Percentiles rank a stretch among this genome's conserved stretches.
phyloP scores from a whole-genome alignment of 1,284 basidiomycete genomes.

The Heliocybe sulcata region DNA sequence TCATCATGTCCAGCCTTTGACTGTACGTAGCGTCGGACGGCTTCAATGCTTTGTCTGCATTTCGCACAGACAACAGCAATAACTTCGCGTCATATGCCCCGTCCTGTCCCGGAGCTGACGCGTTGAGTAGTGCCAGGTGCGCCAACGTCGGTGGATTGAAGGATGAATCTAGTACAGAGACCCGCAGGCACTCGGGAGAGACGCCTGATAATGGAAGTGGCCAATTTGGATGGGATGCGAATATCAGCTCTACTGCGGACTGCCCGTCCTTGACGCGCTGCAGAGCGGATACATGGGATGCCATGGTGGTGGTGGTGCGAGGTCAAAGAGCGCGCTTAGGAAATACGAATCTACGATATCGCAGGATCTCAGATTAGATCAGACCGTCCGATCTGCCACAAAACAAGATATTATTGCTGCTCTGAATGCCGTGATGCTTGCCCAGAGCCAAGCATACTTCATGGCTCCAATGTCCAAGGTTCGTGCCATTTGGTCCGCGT shows the following conservation, averaged over 20 bases:
- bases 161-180: slow-evolving; percentile 82
- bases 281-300: slow-evolving; percentile 9
- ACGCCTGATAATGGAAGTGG: slow-evolving; percentile 27
- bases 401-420: too few species aligned
- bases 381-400: too few species aligned
- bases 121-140: slow-evolving; percentile 71
- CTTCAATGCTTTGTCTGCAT: slow-evolving; percentile 82
- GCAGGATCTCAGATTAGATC: neutral
- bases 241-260: slow-evolving; percentile 46
- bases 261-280: slow-evolving; percentile 37
- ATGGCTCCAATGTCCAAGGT: too few species aligned
- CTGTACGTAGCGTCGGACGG: slow-evolving; percentile 65
- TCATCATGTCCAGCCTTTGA: slow-evolving; percentile 84
- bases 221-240: slow-evolving; percentile 48
- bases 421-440: too few species aligned
- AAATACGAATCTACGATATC: neutral
- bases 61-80: slow-evolving; percentile 80
- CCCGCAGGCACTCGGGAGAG: slow-evolving; percentile 24
- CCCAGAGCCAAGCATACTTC: too few species aligned
- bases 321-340: neutral
- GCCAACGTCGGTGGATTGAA: slow-evolving; percentile 93
- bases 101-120: slow-evolving; percentile 6
- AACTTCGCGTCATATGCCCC: slow-evolving; percentile 68
- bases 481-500: too few species aligned
- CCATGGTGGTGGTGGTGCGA: neutral